Evolutionary conservation across 177 flowering plant genomes (phyloP).

Genomic region (Vitis hybrid): DNA sequence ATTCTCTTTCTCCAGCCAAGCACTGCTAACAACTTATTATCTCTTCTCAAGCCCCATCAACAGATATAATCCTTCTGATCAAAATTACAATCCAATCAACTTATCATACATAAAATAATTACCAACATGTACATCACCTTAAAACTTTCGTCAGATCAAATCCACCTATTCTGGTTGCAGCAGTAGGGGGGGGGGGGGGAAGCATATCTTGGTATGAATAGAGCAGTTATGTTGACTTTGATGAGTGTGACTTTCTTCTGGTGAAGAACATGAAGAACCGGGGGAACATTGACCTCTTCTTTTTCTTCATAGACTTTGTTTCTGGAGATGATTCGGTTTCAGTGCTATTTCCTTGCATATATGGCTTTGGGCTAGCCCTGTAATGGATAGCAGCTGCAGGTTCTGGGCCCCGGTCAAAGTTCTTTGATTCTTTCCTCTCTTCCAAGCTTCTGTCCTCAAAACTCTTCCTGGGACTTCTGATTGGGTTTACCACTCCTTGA

Average conservation of each 20-base stretch:
- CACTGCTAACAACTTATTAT: constrained; percentile 8
- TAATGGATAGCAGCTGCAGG: constrained; percentile 9
- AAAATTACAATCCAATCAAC: constrained; percentile 7
- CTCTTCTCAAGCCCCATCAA: not conserved
- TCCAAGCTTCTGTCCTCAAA: constrained; percentile 47
- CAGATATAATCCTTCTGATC: not conserved
- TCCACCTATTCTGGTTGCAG: constrained; percentile 2
- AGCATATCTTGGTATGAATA: not conserved
- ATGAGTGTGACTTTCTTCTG: constrained; percentile 41
- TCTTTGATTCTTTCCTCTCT: constrained; percentile 39
- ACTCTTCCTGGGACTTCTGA: constrained; percentile 37
- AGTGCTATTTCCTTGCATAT: constrained; percentile 7
- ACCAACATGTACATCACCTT: constrained; percentile 17
- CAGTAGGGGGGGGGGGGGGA: no score
- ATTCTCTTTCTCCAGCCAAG: constrained; percentile 4
- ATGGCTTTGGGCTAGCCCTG: constrained; percentile 22
- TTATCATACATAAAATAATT: constrained; percentile 18
- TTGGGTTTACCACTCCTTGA: constrained; percentile 26
- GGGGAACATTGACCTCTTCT: constrained; percentile 73
- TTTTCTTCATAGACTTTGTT: constrained; percentile 44
- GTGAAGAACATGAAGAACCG: constrained; percentile 69
- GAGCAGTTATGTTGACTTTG: constrained; percentile 9
- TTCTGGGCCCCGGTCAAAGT: constrained; percentile 15
- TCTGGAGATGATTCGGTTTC: constrained; percentile 40
- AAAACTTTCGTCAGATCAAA: not conserved